Conservation (phyloP, 106 monocot species). For the Phalaenopsis aphrodite region DNA sequence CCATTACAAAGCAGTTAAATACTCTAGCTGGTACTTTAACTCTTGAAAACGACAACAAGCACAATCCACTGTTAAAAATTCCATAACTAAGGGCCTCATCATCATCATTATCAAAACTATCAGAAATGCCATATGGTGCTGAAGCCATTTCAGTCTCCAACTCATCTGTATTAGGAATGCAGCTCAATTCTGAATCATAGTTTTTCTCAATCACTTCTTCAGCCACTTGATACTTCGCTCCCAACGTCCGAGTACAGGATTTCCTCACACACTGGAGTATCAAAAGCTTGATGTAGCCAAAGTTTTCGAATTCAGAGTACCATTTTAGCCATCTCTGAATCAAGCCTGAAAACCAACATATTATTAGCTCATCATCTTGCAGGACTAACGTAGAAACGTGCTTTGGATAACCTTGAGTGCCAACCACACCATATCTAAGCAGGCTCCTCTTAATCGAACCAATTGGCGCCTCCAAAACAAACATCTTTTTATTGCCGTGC, state of each 20-base stretch:
- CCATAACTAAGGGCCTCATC: constrained; percentile 77
- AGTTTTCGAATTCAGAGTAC: constrained; percentile 59
- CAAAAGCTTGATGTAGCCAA: constrained; percentile 50
- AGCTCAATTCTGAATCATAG: constrained; percentile 46
- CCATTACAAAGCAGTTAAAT: constrained; percentile 63
- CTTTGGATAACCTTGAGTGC: constrained; percentile 48
- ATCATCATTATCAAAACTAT: constrained; percentile 32
- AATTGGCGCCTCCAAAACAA: constrained; percentile 58
- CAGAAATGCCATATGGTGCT: not conserved
- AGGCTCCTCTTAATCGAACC: constrained; percentile 41
- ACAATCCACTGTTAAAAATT: constrained; percentile 53
- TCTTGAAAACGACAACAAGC: constrained; percentile 50
- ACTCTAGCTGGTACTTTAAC: constrained; percentile 31
- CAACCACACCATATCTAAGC: constrained; percentile 60
- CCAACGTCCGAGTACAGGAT: constrained; percentile 82
- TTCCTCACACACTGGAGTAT: constrained; percentile 47
- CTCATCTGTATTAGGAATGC: constrained; percentile 45
- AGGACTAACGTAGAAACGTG: constrained; percentile 54
- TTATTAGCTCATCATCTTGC: constrained; percentile 70
- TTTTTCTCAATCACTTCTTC: constrained; percentile 65
- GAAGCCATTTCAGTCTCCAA: constrained; percentile 22
- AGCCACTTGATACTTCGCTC: constrained; percentile 64
- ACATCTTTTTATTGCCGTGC: constrained; percentile 4
- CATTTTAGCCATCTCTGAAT: constrained; percentile 70
- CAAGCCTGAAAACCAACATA: constrained; percentile 80